Conservation (phyloP, 306 rosid genomes). For the Fragaria ananassa region DNA sequence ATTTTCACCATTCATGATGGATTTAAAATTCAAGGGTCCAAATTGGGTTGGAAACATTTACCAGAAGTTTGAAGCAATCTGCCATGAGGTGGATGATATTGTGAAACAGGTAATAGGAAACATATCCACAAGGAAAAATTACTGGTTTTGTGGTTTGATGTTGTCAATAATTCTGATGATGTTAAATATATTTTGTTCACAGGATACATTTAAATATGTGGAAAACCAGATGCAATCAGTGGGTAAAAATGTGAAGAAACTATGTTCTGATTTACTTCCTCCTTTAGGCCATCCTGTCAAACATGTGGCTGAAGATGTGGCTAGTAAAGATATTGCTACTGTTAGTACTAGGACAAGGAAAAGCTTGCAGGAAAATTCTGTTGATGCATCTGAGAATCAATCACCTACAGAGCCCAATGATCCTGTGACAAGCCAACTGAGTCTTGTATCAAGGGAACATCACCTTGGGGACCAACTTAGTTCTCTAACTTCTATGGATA, state of each 20-base stretch:
- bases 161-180: slow-evolving; percentile 10
- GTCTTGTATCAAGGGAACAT: slow-evolving; percentile 16
- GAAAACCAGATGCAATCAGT: slow-evolving; percentile 63
- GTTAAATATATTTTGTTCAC: slow-evolving; percentile 24
- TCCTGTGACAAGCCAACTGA: slow-evolving; percentile 29
- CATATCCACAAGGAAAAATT: neutral
- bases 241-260: slow-evolving; percentile 62
- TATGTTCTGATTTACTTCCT: slow-evolving; percentile 62
- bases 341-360: slow-evolving; percentile 24
- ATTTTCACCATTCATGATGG: slow-evolving; percentile 42
- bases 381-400: slow-evolving; percentile 23
- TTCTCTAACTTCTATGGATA: slow-evolving; percentile 16
- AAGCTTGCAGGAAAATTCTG: slow-evolving; percentile 30
- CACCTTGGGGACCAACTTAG: slow-evolving; percentile 21
- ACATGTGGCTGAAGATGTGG: slow-evolving; percentile 32
- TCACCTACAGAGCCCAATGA: slow-evolving; percentile 31
- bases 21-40: slow-evolving; percentile 45
- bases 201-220: slow-evolving; percentile 73
- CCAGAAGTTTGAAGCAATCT: slow-evolving; percentile 77
- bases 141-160: neutral
- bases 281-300: slow-evolving; percentile 32
- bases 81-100: slow-evolving; percentile 74
- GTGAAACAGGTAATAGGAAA: slow-evolving; percentile 54
- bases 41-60: slow-evolving; percentile 72
- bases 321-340: slow-evolving; percentile 18